Base-by-base conservation (phyloP, 1,284 basidiomycete genomes). In the Malassezia pachydermatis region DNA sequence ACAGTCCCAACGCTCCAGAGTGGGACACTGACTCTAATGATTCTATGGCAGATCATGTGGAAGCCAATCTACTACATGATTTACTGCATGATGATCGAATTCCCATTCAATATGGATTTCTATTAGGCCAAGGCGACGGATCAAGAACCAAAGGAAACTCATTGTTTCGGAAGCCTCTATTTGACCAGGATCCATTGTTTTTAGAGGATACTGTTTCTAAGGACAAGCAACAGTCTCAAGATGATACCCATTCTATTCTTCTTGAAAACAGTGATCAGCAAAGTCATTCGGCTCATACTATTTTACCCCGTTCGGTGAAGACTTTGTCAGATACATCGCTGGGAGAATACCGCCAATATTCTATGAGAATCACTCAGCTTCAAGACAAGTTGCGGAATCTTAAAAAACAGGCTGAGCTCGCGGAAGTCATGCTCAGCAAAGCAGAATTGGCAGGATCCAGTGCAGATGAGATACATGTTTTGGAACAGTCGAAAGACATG, bases 361-460 rank as follows among this genome's bases (percentile, higher is more conserved):
- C 20, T 6, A 37, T 37, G 35, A 19, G 24, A n/a, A 19, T 37
- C 20, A 10, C 14, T 3, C 35, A 37, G 5, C 35, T 23, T 3
- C 17, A 13, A 23, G 35, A 37, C 5, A 37, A 37, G 24, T 9
- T 37, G 11, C 20, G 24, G 6, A 37, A 10, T 6, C 35, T 37
- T 13, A 23, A 23, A 10, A 37, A 85, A 57, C n/a, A n/a, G n/a
- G n/a, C n/a, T n/a, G n/a, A n/a, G n/a, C n/a, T n/a, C n/a, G n/a
- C n/a, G n/a, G n/a, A n/a, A n/a, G n/a, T n/a, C n/a, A n/a, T n/a
- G n/a, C n/a, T n/a, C n/a, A n/a, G n/a, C n/a, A 90, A 92, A 71
- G 92, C 92, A 0, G 92, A 96, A 67, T 75, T 96, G 34, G 88
- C 87, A 0, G 92, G 90, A 0, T 52, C 63, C 1, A 86, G 88